Conservation (phyloP, 1,284 basidiomycete genomes). For the Marasmius sp. region DNA sequence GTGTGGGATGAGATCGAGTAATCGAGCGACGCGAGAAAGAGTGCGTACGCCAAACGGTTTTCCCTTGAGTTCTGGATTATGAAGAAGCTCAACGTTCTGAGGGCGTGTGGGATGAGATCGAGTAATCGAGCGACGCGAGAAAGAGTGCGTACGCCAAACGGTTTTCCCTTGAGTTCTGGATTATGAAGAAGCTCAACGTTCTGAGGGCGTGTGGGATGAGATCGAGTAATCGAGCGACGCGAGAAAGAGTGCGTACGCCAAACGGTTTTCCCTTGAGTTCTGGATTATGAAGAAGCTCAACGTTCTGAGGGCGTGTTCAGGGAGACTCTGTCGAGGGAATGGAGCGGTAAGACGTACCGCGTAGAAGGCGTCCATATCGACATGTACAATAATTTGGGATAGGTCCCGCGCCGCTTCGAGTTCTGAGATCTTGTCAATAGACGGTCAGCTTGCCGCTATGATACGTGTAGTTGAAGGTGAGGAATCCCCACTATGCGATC, state of each 20-base stretch:
- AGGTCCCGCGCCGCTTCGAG: conserved; percentile 82
- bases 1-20: too few species aligned
- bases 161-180: too few species aligned
- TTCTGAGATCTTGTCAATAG: conserved; percentile 58
- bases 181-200: too few species aligned
- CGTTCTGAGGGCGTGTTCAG: conserved; percentile 37
- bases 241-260: conserved; percentile 57
- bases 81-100: too few species aligned
- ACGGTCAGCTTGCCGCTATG: neutral
- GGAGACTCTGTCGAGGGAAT: neutral
- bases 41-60: too few species aligned
- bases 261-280: conserved; percentile 82
- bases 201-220: too few species aligned
- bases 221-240: neutral
- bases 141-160: too few species aligned
- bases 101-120: too few species aligned
- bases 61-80: too few species aligned
- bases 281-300: conserved; percentile 81
- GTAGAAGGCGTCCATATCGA: conserved; percentile 81
- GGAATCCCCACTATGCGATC: conserved; percentile 47
- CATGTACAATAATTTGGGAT: conserved; percentile 81
- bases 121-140: too few species aligned
- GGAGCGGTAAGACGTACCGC: conserved; percentile 32
- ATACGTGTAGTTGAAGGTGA: neutral
- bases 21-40: too few species aligned